phyloP scores from a whole-genome alignment of 2,329 filamentous ascomycete genomes.

The Biscogniauxia mediterranea region DNA sequence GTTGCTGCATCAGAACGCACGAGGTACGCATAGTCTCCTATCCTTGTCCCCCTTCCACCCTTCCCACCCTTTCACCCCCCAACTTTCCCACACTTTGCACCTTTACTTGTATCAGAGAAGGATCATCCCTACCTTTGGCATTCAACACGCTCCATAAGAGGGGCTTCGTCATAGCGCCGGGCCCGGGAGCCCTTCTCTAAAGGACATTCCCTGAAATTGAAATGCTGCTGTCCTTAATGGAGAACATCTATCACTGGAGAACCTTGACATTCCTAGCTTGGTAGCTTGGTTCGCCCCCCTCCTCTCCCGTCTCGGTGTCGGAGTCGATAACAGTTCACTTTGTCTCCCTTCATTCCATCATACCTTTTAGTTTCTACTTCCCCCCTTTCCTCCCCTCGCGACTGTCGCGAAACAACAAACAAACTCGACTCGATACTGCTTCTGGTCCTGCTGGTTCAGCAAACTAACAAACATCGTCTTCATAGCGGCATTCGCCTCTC shows the following conservation, averaged over 20 bases:
- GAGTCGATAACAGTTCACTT: slow-evolving; percentile 18
- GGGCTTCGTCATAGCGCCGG: slow-evolving; percentile 19
- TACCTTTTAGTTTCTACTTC: slow-evolving; percentile 17
- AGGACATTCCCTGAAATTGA: slow-evolving; percentile 22
- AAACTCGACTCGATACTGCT: slow-evolving; percentile 6
- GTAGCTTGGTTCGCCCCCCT: slow-evolving; percentile 3
- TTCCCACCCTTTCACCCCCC: slow-evolving; percentile 11
- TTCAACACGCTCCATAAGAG: slow-evolving; percentile 6
- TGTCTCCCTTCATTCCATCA: slow-evolving; percentile 35
- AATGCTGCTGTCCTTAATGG: slow-evolving; percentile 1
- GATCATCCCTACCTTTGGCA: slow-evolving; percentile 16
- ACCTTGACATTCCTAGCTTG: slow-evolving; percentile 30
- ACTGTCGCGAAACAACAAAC: slow-evolving; percentile 26
- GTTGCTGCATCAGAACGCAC: slow-evolving; percentile 20
- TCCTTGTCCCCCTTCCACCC: slow-evolving; percentile 14
- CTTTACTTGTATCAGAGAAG: slow-evolving; percentile 10
- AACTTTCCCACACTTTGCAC: neutral
- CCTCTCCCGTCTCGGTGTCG: slow-evolving; percentile 24
- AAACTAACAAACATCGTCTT: slow-evolving; percentile 23
- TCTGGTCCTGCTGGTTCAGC: slow-evolving; percentile 6
- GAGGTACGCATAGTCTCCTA: slow-evolving; percentile 19
- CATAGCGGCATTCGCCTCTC: slow-evolving; percentile 9
- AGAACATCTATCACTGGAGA: slow-evolving; percentile 14
- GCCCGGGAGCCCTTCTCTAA: slow-evolving; percentile 19
- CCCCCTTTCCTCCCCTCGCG: slow-evolving; percentile 9